Conservation (phyloP, 306 rosid species). For the Rosa persica region DNA sequence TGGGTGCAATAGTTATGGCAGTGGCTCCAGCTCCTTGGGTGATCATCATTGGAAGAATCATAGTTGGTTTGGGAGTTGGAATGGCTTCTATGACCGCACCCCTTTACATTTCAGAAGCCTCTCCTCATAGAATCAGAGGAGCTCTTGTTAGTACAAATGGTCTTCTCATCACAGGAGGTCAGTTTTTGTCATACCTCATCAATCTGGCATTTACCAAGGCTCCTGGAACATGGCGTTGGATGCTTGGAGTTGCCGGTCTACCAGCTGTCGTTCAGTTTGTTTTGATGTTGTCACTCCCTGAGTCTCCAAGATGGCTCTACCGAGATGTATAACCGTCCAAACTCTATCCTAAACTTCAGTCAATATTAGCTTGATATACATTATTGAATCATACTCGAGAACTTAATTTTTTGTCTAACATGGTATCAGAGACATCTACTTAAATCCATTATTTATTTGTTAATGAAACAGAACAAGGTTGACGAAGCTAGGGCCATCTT, state of each 20-base stretch:
- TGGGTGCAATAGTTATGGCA: constrained; percentile 69
- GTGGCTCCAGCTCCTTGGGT: constrained; percentile 61
- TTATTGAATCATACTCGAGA: not conserved
- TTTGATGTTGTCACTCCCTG: constrained; percentile 72
- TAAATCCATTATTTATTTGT: not conserved
- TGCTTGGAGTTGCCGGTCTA: constrained; percentile 82
- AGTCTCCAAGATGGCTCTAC: constrained; percentile 92
- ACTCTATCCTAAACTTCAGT: not conserved
- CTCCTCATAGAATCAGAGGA: constrained; percentile 82
- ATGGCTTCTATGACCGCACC: constrained; percentile 94
- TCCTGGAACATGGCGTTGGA: constrained; percentile 79
- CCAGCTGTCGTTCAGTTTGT: constrained; percentile 65
- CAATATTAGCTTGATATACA: not conserved
- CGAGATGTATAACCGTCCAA: constrained; percentile 40
- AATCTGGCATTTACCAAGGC: constrained; percentile 66
- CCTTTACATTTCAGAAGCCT: constrained; percentile 75
- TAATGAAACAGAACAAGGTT: constrained; percentile 41
- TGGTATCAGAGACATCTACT: not conserved
- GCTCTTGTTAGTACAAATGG: constrained; percentile 72
- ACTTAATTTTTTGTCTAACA: too few relatives aligned
- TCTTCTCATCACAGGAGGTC: constrained; percentile 71
- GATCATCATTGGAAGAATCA: constrained; percentile 62
- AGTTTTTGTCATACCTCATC: constrained; percentile 70
- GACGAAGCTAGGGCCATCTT: constrained; percentile 57
- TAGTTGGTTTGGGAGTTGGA: constrained; percentile 89